These are phyloP conservation scores for Dendrostoma leiphaemia DNA, from an alignment of 2,329 filamentous ascomycete genomes.

Conservation along the genomic window DNA sequence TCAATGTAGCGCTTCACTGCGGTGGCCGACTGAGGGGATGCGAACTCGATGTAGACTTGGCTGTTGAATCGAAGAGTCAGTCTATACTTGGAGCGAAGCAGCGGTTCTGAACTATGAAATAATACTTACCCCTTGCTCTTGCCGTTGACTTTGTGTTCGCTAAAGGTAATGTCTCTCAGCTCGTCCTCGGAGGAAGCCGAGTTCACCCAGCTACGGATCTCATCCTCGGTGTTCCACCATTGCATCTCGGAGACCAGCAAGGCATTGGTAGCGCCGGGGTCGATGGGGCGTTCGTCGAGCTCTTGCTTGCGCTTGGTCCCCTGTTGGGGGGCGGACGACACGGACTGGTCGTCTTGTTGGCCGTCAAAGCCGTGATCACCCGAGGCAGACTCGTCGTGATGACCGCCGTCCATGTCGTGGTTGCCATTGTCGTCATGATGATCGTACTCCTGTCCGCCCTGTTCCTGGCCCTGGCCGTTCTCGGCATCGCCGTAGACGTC, in stretches of 20 bases:
- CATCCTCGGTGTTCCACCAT: constrained; percentile 98
- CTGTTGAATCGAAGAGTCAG: constrained; percentile 39
- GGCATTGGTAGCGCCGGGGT: constrained; percentile 63
- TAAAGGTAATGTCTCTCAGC: constrained; percentile 91
- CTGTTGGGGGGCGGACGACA: constrained; percentile 38
- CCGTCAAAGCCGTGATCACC: constrained; percentile 23
- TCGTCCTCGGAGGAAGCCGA: constrained; percentile 80
- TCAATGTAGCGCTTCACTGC: constrained; percentile 83
- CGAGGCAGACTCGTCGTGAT: constrained; percentile 34
- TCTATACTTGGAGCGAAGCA: too few species aligned
- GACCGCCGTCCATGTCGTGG: constrained; percentile 34
- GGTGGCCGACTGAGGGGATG: constrained; percentile 78
- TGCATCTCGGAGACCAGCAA: constrained; percentile 85
- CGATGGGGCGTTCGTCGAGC: constrained; percentile 57
- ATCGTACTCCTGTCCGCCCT: constrained; percentile 37
- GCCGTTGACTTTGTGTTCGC: constrained; percentile 97
- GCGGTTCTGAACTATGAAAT: too few species aligned
- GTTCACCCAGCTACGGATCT: constrained; percentile 82
- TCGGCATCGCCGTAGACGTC: constrained; percentile 65
- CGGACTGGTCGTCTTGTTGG: constrained; percentile 35
- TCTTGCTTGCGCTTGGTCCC: constrained; percentile 61
- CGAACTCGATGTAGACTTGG: constrained; percentile 82
- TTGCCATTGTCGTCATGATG: constrained; percentile 39
- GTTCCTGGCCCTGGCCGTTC: constrained; percentile 34
- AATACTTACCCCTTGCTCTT: constrained; percentile 88